Conservation (phyloP, 164 flowering plant genomes). For the Kalanchoe fedtschenkoi region DNA sequence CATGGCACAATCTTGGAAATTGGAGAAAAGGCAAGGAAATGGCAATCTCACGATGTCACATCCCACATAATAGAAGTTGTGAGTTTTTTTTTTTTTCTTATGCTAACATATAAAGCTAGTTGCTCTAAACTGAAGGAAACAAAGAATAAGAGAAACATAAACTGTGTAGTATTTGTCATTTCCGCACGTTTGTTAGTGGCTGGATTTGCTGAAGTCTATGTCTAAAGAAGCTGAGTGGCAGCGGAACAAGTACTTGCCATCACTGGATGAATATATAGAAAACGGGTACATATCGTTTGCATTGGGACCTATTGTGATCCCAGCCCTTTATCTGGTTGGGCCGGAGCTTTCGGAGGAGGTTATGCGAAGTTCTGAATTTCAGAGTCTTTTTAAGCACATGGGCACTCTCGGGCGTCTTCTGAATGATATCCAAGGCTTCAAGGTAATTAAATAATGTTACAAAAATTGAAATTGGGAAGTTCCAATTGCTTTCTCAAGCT, state of each 20-base stretch:
- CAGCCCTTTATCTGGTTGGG: slow-evolving; percentile 48
- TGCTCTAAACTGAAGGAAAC: background rate
- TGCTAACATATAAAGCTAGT: background rate
- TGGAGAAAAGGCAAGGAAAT: slow-evolving; percentile 37
- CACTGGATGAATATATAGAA: slow-evolving; percentile 46
- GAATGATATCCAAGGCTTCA: slow-evolving; percentile 42
- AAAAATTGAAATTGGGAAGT: background rate
- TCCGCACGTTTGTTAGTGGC: slow-evolving; percentile 44
- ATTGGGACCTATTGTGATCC: slow-evolving; percentile 62
- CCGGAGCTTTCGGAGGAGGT: slow-evolving; percentile 42
- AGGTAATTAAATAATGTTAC: slow-evolving; percentile 23
- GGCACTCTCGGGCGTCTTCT: slow-evolving; percentile 68
- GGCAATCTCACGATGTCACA: slow-evolving; percentile 46
- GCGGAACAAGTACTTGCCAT: slow-evolving; percentile 28
- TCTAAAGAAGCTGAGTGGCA: slow-evolving; percentile 46
- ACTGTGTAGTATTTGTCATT: background rate
- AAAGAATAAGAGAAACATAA: background rate
- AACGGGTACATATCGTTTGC: slow-evolving; percentile 58
- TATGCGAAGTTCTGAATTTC: slow-evolving; percentile 22
- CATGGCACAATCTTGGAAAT: slow-evolving; percentile 45
- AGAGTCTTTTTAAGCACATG: slow-evolving; percentile 32
- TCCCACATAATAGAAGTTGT: slow-evolving; percentile 50
- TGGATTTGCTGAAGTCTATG: slow-evolving; percentile 39
- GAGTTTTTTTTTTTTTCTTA: slow-evolving; percentile 18
- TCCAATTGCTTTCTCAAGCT: background rate